Conservation (phyloP, 345 rosid genomes). For the Nasturtium officinale region DNA sequence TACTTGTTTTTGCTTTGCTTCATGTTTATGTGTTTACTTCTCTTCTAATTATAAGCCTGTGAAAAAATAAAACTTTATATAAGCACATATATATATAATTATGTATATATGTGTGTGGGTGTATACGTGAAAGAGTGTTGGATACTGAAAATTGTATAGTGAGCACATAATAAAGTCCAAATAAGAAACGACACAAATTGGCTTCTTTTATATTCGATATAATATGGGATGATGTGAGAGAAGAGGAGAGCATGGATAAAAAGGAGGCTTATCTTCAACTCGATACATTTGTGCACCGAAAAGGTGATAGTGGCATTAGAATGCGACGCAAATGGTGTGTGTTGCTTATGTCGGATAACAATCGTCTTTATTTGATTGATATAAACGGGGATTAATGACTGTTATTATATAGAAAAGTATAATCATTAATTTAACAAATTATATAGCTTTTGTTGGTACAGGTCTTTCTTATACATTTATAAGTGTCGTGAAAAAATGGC, state of each 20-base stretch:
- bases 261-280: slow-evolving; percentile 38
- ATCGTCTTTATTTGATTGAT: slow-evolving; percentile 9
- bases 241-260: slow-evolving; percentile 7
- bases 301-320: slow-evolving; percentile 29
- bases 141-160: slow-evolving; percentile 6
- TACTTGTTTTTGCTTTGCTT: slow-evolving; percentile 83
- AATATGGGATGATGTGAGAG: slow-evolving; percentile 10
- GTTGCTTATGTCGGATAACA: slow-evolving; percentile 31
- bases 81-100: not conserved
- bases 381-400: slow-evolving; percentile 8
- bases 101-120: too few relatives aligned
- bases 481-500: slow-evolving; percentile 1
- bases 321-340: slow-evolving; percentile 23
- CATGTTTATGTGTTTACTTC: slow-evolving; percentile 75
- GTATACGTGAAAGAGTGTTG: slow-evolving; percentile 1
- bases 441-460: slow-evolving; percentile 10
- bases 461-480: slow-evolving; percentile 23
- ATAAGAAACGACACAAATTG: slow-evolving; percentile 18
- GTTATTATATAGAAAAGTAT: slow-evolving; percentile 6
- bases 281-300: slow-evolving; percentile 10
- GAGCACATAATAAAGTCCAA: slow-evolving; percentile 23
- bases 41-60: slow-evolving; percentile 55
- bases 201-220: slow-evolving; percentile 12
- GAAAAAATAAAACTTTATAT: too few relatives aligned
- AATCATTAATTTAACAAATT: not conserved